Evolutionary conservation across 2,329 filamentous ascomycete genomes (phyloP), one percentile per base, ranked within the genome.

Genomic region (Epichloe coenophiala): DNA sequence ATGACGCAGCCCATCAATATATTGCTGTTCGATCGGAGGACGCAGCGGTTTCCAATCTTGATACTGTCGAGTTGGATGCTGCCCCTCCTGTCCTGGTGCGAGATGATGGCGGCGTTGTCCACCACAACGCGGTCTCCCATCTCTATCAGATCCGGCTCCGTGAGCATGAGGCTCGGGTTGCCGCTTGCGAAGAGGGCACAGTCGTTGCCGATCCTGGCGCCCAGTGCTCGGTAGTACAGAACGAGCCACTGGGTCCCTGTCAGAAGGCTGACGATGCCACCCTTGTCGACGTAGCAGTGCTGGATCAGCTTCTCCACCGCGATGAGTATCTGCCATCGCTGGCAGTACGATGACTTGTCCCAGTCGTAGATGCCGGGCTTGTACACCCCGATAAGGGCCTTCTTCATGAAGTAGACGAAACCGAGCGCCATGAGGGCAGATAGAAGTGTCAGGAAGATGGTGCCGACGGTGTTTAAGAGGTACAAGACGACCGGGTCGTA

Each of bases 341-440:
- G 77, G 60, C 75, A 78, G 62, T 79, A 80, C n/a, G 68, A 65
- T 23, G 65, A 72, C 60, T 73, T 72, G 58, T 80, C 77, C 76
- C 76, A 80, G 61, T 78, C 73, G 56, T 76, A 77, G 53, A 72
- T 73, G 12, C 76, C 76, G 2, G 71, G 70, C 53, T 62, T 61
- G 39, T 75, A 67, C 17, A 69, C 68, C n/a, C 76, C 76, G 17
- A 79, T 65, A 3, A 79, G 60, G 2, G 64, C 51, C 75, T 76
- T 78, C 57, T 80, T 79, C 15, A 69, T 62, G 3, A 55, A 61
- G 49, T 79, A 67, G 39, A 74, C 64, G 33, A 72, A 53, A 2
- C 57, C 55, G 1, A 76, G 56, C 1, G 74, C 71, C 2, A 74
- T 33, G 4, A 75, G 40, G 1, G 69, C 64, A 52, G 74, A 69